These are phyloP conservation scores for Tetrapyrgos nigripes DNA, from an alignment of 1,284 basidiomycete species.

Conservation along the genomic window DNA sequence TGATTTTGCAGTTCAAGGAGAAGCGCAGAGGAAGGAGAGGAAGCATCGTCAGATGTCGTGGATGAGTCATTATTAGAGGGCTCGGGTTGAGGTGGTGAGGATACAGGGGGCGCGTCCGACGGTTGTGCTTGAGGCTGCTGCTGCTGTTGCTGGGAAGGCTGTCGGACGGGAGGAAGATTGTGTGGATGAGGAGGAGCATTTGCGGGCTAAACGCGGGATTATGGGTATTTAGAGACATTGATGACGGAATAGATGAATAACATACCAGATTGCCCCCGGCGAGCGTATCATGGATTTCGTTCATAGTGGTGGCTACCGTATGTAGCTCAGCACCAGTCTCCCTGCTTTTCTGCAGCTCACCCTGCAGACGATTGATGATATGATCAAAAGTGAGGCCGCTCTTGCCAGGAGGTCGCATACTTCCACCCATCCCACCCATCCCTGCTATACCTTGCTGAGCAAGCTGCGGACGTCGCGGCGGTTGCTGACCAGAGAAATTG, in stretches of 20 bases:
- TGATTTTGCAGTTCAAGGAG: conserved; percentile 79
- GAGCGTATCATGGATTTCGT: conserved; percentile 91
- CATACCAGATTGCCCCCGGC: conserved; percentile 78
- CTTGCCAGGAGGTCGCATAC: conserved; percentile 73
- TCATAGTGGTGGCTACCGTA: conserved; percentile 83
- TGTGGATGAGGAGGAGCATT: conserved; percentile 66
- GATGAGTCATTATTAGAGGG: conserved; percentile 28
- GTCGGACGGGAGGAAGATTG: conserved; percentile 69
- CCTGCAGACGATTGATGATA: conserved; percentile 81
- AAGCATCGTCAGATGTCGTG: conserved; percentile 23
- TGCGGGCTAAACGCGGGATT: conserved; percentile 49
- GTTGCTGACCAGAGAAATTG: conserved; percentile 42
- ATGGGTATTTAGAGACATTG: conserved; percentile 5
- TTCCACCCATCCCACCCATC: conserved; percentile 79
- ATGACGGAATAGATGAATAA: conserved; percentile 25
- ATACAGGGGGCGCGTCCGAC: background rate
- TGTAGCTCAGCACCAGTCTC: conserved; percentile 93
- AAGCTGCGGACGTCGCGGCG: conserved; percentile 57
- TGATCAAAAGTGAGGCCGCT: conserved; percentile 85
- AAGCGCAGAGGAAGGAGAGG: conserved; percentile 42
- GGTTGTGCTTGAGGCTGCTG: background rate
- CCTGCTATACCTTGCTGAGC: conserved; percentile 66
- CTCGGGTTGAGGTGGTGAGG: conserved; percentile 14
- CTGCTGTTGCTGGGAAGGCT: conserved; percentile 33
- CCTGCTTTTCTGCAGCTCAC: conserved; percentile 92